Base-by-base conservation (phyloP, 208 protist species). In the Crithidia fasciculata region DNA sequence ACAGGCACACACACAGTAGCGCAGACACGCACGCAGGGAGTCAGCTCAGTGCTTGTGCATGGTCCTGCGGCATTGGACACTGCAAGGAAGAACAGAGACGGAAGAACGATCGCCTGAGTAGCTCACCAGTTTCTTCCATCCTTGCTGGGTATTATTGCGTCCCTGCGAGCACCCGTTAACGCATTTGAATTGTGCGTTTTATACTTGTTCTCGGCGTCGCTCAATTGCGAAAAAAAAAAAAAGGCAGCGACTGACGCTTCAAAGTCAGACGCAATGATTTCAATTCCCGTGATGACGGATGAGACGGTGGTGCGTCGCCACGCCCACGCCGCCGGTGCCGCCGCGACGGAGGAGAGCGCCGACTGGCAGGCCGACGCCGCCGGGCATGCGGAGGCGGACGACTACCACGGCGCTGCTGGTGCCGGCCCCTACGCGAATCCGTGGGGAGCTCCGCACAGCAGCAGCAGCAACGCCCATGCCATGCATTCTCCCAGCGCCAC, bases 271-370 rank as follows among this genome's bases (percentile, higher is more conserved):
- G 28, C 16, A 2, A 77, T 77, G 72, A 77, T 77, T 44, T 77
- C 72, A 0, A 77, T 77, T 54, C 72, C 72, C 1, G 65, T 77
- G 44, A 77, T 77, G 72, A 68, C 72, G 2, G 72, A 72, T 47
- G 72, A 77, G 40, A 77, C 72, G 65, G 72, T 77, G 65, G 72
- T 77, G 55, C 72, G 72, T 9, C 54, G 61, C 47, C 72, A 72
- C 57, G 36, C 39, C 2, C 52, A 18, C 58, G 37, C 47, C 40
- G 56, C 54, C 57, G n/a, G 19, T 19, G 67, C 41, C 16, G 45
- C 39, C n/a, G 41, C 39, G 13, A 43, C 50, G 47, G 72, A 69
- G 4, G 67, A 68, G 4, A 56, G 18, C 53, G n/a, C 10, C 8
- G 65, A 63, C 58, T 68, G 37, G 19, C 44, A 65, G 7, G 57